Percentiles rank a stretch among this genome's conserved stretches.
Conservation (phyloP, 164 flowering plant species). For the Liquidambar formosana region DNA sequence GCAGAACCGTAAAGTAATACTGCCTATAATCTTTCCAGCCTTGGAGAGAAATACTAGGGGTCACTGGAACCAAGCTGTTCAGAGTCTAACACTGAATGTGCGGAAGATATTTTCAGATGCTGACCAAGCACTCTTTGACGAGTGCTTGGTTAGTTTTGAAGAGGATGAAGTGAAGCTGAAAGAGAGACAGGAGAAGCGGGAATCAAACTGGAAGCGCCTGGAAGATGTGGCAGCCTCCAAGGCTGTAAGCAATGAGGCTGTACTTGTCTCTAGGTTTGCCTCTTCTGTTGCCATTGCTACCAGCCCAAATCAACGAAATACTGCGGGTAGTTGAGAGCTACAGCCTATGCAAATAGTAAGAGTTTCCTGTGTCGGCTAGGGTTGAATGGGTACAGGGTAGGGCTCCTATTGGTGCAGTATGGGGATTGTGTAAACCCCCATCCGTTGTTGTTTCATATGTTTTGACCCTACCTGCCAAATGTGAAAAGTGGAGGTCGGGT, state of each 20-base stretch:
- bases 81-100: slow-evolving; percentile 75
- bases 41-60: slow-evolving; percentile 63
- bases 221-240: slow-evolving; percentile 75
- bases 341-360: neutral
- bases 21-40: slow-evolving; percentile 74
- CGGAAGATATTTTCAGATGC: slow-evolving; percentile 69
- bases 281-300: slow-evolving; percentile 41
- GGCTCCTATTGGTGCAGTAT: slow-evolving; percentile 14
- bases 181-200: slow-evolving; percentile 50
- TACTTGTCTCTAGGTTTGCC: slow-evolving; percentile 52
- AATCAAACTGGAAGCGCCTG: slow-evolving; percentile 69
- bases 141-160: slow-evolving; percentile 58
- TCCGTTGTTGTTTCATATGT: slow-evolving; percentile 3
- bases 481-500: slow-evolving; percentile 13
- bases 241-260: slow-evolving; percentile 56
- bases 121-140: slow-evolving; percentile 63
- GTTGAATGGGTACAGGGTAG: slow-evolving; percentile 13
- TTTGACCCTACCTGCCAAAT: slow-evolving; percentile 7
- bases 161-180: slow-evolving; percentile 61
- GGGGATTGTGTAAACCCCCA: slow-evolving; percentile 9
- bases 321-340: slow-evolving; percentile 40
- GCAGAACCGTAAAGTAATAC: slow-evolving; percentile 62
- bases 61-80: slow-evolving; percentile 93
- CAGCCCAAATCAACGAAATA: slow-evolving; percentile 36
- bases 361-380: neutral